Conservation (phyloP, 164 flowering plant species). For the Saururus chinensis region DNA sequence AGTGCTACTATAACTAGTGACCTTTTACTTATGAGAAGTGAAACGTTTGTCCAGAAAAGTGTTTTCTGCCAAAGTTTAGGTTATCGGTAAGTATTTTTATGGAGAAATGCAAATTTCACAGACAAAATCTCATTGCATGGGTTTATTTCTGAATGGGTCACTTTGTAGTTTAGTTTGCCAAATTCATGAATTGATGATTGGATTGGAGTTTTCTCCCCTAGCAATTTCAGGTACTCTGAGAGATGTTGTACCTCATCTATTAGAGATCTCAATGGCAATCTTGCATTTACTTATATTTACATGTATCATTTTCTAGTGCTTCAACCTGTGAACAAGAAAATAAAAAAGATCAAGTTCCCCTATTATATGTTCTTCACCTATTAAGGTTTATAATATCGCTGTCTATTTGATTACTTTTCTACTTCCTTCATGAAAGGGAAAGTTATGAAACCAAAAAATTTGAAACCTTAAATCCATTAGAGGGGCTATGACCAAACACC, state of each 20-base stretch:
- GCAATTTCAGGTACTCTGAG: constrained; percentile 62
- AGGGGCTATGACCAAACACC: too few relatives aligned
- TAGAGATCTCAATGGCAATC: neutral
- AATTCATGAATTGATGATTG: constrained; percentile 68
- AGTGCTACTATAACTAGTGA: neutral
- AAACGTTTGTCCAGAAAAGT: neutral
- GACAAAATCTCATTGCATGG: constrained; percentile 28
- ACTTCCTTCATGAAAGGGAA: too few relatives aligned
- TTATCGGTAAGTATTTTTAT: neutral
- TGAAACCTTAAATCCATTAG: too few relatives aligned
- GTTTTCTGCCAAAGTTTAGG: neutral
- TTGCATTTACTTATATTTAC: neutral
- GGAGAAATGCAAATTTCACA: neutral
- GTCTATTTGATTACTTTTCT: too few relatives aligned
- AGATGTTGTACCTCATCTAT: neutral
- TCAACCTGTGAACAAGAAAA: constrained; percentile 48
- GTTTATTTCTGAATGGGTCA: constrained; percentile 57
- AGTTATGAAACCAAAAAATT: too few relatives aligned
- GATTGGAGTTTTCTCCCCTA: constrained; percentile 94
- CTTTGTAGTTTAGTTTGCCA: constrained; percentile 30
- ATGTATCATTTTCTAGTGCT: constrained; percentile 31
- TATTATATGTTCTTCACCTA: constrained; percentile 72
- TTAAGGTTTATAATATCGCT: too few relatives aligned
- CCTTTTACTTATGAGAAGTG: too few relatives aligned
- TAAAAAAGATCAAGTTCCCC: constrained; percentile 37